Evolutionary conservation across 2,329 filamentous ascomycete species (phyloP), one percentile per base, ranked within the genome.

Genomic region (Pseudogymnoascus sp.): DNA sequence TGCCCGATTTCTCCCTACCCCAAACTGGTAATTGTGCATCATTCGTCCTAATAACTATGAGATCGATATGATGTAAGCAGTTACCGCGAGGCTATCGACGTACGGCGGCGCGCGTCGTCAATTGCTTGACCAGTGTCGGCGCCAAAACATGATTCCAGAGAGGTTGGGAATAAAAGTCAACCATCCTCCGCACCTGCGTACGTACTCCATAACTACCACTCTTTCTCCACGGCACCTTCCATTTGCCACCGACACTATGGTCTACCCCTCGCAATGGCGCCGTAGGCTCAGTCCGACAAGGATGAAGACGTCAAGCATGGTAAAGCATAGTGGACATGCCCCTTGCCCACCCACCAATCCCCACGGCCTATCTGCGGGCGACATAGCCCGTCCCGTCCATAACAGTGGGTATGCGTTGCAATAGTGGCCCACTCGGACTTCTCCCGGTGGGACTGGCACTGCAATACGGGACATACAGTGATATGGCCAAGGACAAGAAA

Each of bases 11-110:
- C 43, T 31, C 14, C 26, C 23, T 31, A 16, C 43, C 43, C 43
- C 23, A 52, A 52, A 52, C 23, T 52, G 43, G 43, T 23, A 52
- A 52, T 52, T 52, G 43, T 52, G 43, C 43, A 52, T 52, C 43
- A 31, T 31, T 52, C 23, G 14, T 31, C 6, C 4, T 52, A 16
- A n/a, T 10, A 52, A 52, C 43, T 16, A 52, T 52, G 43, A 52
- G 23, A 52, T 52, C 43, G 43, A 52, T 52, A 52, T 52, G 43
- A 52, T 52, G 43, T 23, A 52, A 52, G 43, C 43, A 52, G 43
- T 52, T 31, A 52, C 23, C 10, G 23, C 43, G 23, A 52, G 6
- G 14, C 12, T 11, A 29, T 16, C 14, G 23, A 52, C 43, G 14
- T 16, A 52, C 23, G 43, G 23, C 8, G 7, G 14, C 23, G 43